These are phyloP conservation scores for Abrus precatorius DNA, from an alignment of 306 rosid genomes.

Conservation along the genomic window DNA sequence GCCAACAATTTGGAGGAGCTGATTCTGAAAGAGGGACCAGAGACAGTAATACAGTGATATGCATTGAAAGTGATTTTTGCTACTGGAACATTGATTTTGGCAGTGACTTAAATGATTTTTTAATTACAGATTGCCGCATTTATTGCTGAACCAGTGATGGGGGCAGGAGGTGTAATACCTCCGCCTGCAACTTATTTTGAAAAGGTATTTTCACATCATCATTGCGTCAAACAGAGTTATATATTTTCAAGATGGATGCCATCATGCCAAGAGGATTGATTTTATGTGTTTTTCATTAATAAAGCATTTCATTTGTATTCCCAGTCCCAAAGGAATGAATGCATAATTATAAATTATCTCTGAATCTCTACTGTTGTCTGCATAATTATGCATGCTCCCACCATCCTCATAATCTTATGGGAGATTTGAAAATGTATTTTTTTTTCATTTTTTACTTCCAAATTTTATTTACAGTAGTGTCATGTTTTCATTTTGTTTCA, in stretches of 20 bases:
- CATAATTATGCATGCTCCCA: neutral
- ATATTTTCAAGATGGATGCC: conserved; percentile 38
- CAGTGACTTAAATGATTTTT: conserved; percentile 19
- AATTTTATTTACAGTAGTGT: neutral
- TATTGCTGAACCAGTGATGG: conserved; percentile 97
- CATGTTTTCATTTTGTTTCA: too few relatives aligned
- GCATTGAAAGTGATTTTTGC: conserved; percentile 39
- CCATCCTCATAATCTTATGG: conserved; percentile 1
- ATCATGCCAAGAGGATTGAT: neutral
- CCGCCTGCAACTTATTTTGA: conserved; percentile 94
- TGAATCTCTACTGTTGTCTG: neutral
- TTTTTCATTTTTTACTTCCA: too few relatives aligned
- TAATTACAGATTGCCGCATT: conserved; percentile 92
- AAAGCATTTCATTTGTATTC: conserved; percentile 34
- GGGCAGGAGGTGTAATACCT: conserved; percentile 94
- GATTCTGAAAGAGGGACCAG: conserved; percentile 94
- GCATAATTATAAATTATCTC: conserved; percentile 1
- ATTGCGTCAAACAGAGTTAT: conserved; percentile 32
- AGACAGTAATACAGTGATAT: conserved; percentile 66
- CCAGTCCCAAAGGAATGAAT: conserved; percentile 7
- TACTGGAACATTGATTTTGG: conserved; percentile 16
- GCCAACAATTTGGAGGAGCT: conserved; percentile 87
- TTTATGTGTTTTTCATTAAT: neutral
- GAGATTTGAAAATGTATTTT: neutral
- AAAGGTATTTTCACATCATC: conserved; percentile 63